Evolutionary conservation across 495 filamentous ascomycete species (phyloP), one percentile per base, ranked within the genome.

Genomic region (Penicillium egyptiacum): DNA sequence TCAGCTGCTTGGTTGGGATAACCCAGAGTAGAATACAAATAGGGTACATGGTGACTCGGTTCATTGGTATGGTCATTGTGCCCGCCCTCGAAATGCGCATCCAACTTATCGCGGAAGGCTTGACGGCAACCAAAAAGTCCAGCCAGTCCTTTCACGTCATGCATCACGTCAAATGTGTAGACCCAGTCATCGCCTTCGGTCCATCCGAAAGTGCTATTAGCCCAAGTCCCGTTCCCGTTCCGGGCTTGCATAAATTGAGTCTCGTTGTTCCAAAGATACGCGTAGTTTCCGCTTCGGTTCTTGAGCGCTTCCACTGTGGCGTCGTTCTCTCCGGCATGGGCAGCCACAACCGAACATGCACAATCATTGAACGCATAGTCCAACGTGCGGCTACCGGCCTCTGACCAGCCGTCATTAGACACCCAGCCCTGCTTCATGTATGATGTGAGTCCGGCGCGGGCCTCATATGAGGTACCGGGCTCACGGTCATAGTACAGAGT

Each of bases 81-180:
- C 0, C 64, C 66, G n/a, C 59, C 64, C 35, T 65, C 39, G 41
- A 69, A 69, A 50, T 69, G 62, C 1, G 43, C 51, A 57, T 69
- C 59, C 19, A 69, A 43, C 28, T 58, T 64, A 19, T 64, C 54
- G 12, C 53, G 58, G 56, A 69, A 57, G 14, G 56, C 41, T 31
- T 60, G 33, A 26, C 53, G 56, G 12, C 59, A 37, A 31, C 66
- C 66, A 28, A 69, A 69, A 11, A 69, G 57, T 1, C 23, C 12
- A 23, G 64, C 54, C 12, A 69, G 33, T 0, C 64, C 64, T 25
- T 61, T 43, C 12, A 67, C 54, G 45, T 69, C 64, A 28, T 69
- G 66, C 61, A 69, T 59, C 10, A 69, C 66, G 17, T 69, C 66
- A 22, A 69, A 69, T 1, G 66, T 69, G 40, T 69, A 69, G 8